Evolutionary conservation across 73 alveolate genomes (phyloP).

Genomic region (Stentor coeruleus): DNA sequence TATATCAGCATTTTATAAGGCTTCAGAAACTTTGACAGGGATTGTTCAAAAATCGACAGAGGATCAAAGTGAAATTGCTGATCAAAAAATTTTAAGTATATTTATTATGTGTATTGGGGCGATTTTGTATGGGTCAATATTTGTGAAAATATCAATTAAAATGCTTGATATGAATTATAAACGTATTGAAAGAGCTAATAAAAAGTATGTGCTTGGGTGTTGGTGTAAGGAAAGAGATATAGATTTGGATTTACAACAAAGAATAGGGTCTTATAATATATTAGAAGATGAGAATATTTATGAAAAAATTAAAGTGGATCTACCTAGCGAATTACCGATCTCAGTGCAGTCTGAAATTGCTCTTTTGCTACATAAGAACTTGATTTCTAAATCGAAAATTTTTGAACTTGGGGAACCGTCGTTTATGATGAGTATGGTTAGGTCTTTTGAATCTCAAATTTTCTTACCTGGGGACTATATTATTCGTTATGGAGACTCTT

Average conservation of each 20-base stretch:
- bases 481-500: not conserved
- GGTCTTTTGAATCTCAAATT: not conserved
- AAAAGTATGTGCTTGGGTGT: not conserved
- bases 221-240: not conserved
- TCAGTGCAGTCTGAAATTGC: not conserved
- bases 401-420: not conserved
- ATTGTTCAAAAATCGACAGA: not conserved
- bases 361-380: not conserved
- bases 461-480: not conserved
- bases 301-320: too few species aligned
- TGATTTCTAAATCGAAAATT: not conserved
- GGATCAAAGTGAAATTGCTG: not conserved
- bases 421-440: not conserved
- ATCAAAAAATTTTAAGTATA: too few species aligned
- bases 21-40: not conserved
- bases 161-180: not conserved
- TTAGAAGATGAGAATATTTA: not conserved
- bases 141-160: too few species aligned
- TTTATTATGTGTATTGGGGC: not conserved
- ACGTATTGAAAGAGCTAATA: not conserved
- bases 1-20: not conserved
- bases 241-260: not conserved
- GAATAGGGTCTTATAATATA: not conserved
- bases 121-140: not conserved
- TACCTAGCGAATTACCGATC: not conserved